Base-by-base conservation (phyloP, 495 filamentous ascomycete genomes). In the Aspergillus campestris region DNA sequence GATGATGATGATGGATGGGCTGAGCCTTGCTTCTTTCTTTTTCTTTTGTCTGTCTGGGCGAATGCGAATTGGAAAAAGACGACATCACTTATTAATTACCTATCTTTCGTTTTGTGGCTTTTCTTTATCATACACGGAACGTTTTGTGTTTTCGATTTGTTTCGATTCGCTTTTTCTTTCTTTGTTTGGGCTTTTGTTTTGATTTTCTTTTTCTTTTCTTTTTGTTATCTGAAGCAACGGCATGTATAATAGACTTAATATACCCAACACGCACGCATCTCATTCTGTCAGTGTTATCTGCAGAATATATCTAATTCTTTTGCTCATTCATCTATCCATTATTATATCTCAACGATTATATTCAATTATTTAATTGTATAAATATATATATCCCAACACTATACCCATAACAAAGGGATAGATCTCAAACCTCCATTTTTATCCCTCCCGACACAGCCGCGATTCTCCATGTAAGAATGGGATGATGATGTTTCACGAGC, bases 231-330 rank as follows among this genome's bases (percentile, higher is more conserved):
- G 55, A 62, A 63, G 59, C 59, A 56, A 52, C 59, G 56, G 60
- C 59, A 58, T 70, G 64, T 70, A 68, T 55, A 60, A 70, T 70
- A 70, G 66, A 70, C 58, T 62, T 66, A 67, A 65, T 68, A 70
- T 70, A 70, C 66, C 66, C 62, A 57, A 55, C 64, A 24, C 52
- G 50, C 59, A 62, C 64, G 62, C 57, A 58, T 53, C 55, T 34
- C 52, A 48, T 57, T 59, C 42, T 55, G 18, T 45, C 49, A 34
- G 13, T 14, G 14, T 14, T 14, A 38, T 14, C 36, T 38, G 36
- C 15, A 11, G 36, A n/a, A 14, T 18, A 18, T 11, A 32, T 28
- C 15, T 31, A 43, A 11, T 32, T 14, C 33, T 43, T 42, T 9
- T 31, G 2, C 8, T 36, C 15, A 38, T 18, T 24, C 36, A 43